A percentile compares a stretch with the other conserved stretches of the same genome.
Evolutionary conservation across 345 rosid genomes (phyloP).

Genomic region (Firmiana major): DNA sequence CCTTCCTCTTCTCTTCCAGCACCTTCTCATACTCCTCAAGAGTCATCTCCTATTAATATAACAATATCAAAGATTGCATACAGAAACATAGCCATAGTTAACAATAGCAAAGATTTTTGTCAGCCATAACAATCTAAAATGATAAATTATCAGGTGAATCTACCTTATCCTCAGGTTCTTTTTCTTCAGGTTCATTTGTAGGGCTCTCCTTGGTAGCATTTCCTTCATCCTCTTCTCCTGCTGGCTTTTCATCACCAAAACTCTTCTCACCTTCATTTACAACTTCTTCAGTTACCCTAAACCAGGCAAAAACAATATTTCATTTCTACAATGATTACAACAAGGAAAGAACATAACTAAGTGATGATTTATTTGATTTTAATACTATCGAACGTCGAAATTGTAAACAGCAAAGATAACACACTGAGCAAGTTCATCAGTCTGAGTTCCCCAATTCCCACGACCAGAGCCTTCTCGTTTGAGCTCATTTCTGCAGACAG

Average conservation of each 20-base stretch:
- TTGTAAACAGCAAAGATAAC: conserved; percentile 12
- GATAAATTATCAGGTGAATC: not conserved
- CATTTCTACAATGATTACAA: not conserved
- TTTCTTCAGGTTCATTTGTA: conserved; percentile 30
- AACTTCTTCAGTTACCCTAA: conserved; percentile 61
- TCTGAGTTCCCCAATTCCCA: conserved; percentile 83
- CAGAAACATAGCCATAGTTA: not conserved
- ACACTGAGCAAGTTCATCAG: conserved; percentile 71
- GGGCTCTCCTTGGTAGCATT: conserved; percentile 46
- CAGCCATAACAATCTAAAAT: not conserved
- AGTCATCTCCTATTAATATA: conserved; percentile 70
- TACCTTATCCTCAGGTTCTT: conserved; percentile 68
- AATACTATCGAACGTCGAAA: not conserved
- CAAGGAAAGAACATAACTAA: not conserved
- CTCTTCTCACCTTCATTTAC: conserved; percentile 54
- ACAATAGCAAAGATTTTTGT: not conserved
- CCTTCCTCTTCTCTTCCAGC: conserved; percentile 66
- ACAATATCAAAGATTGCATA: not conserved
- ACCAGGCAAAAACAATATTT: not conserved
- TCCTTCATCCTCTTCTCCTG: conserved; percentile 49
- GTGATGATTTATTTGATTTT: not conserved
- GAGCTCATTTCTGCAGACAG: conserved; percentile 45
- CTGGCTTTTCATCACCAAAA: conserved; percentile 52
- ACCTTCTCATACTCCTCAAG: conserved; percentile 82
- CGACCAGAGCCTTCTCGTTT: conserved; percentile 92